Conservation (phyloP, 2,329 filamentous ascomycete species). For the Phialophora verrucosa region DNA sequence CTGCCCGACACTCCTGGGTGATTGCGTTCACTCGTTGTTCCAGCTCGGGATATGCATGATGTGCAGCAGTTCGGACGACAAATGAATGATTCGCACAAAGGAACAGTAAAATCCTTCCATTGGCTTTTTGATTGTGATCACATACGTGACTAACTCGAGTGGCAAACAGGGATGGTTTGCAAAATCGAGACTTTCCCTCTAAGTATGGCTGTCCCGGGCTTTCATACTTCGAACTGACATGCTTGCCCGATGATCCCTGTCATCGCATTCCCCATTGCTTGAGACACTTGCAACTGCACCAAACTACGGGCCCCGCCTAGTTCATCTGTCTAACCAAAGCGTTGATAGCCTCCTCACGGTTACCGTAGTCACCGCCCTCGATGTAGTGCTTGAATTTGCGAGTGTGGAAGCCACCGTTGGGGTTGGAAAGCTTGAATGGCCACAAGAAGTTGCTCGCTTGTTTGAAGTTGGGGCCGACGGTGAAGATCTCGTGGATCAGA, state of each 20-base stretch:
- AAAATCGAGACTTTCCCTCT: background rate
- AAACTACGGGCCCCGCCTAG: slow-evolving; percentile 59
- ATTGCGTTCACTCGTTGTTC: background rate
- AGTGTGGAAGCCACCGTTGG: slow-evolving; percentile 91
- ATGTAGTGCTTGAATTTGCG: slow-evolving; percentile 99
- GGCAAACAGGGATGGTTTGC: background rate
- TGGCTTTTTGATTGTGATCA: background rate
- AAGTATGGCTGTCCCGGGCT: background rate
- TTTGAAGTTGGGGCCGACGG: slow-evolving; percentile 99
- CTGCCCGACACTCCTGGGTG: background rate
- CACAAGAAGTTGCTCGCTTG: slow-evolving; percentile 99
- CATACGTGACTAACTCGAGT: background rate
- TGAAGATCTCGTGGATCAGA: slow-evolving; percentile 98
- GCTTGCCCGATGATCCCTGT: background rate
- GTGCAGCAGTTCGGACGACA: background rate
- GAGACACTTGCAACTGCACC: background rate
- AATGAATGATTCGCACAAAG: background rate
- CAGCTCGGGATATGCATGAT: background rate
- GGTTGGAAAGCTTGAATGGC: slow-evolving; percentile 99
- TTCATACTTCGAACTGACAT: background rate
- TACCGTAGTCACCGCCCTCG: slow-evolving; percentile 97
- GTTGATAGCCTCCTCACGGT: slow-evolving; percentile 99
- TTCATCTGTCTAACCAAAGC: slow-evolving; percentile 97
- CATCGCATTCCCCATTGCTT: background rate
- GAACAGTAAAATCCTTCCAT: background rate